Percentiles rank a stretch among this genome's conserved stretches.
These are phyloP conservation scores for Cryptococcus maquisensis DNA, from an alignment of 1,284 basidiomycete species.

Conservation along the genomic window DNA sequence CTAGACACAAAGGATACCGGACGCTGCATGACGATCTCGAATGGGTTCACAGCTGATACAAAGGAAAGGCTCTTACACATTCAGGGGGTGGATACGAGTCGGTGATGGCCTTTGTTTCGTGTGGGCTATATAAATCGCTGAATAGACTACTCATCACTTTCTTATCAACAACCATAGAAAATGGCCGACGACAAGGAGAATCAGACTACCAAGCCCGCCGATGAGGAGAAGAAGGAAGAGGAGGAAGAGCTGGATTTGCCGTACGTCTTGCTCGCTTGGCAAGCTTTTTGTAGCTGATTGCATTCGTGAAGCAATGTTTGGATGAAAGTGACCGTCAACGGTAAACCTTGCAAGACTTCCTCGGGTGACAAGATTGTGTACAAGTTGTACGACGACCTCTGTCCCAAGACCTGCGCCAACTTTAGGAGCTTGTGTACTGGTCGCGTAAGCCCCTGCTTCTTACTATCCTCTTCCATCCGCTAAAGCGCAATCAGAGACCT, in stretches of 20 bases:
- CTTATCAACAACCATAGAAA: neutral
- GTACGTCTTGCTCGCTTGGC: neutral
- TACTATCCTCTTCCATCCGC: too few relatives aligned
- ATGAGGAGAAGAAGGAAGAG: conserved; percentile 1
- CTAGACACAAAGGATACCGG: too few relatives aligned
- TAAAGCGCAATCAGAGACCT: too few relatives aligned
- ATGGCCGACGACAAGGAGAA: neutral
- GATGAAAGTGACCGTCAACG: conserved; percentile 6
- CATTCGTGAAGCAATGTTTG: neutral
- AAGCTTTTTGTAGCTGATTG: neutral
- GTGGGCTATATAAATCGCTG: neutral
- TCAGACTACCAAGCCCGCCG: neutral
- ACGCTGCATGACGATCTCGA: too few relatives aligned
- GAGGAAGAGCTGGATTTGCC: neutral
- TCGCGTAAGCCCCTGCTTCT: conserved; percentile 38
- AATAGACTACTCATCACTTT: too few relatives aligned
- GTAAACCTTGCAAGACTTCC: conserved; percentile 5
- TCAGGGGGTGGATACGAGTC: too few relatives aligned
- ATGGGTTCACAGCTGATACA: too few relatives aligned
- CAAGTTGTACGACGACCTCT: conserved; percentile 49
- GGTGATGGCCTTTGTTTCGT: neutral
- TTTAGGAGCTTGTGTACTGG: conserved; percentile 59
- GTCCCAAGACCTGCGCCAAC: conserved; percentile 50
- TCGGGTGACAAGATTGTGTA: conserved; percentile 44
- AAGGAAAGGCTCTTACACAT: too few relatives aligned